phyloP scores from a whole-genome alignment of 148 eudicot genomes.

The Beta vulgaris region DNA sequence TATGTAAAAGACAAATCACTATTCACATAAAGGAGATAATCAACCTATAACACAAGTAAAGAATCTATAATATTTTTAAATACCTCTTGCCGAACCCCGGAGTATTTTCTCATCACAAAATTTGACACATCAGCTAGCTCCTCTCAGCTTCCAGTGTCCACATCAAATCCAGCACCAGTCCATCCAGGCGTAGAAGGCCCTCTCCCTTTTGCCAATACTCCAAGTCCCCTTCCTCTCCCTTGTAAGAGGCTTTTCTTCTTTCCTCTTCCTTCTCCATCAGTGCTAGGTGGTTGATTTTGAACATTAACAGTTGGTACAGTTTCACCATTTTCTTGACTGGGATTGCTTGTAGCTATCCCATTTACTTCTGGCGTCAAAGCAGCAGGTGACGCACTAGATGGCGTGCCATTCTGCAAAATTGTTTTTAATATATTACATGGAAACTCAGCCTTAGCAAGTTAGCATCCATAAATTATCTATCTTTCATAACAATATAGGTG shows the following conservation, averaged over 20 bases:
- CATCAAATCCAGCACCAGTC: slow-evolving; percentile 96
- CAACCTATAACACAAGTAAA: slow-evolving; percentile 19
- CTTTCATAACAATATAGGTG: neutral
- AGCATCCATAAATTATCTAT: neutral
- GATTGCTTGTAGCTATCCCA: neutral
- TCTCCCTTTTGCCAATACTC: slow-evolving; percentile 76
- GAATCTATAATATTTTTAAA: neutral
- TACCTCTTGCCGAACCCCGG: slow-evolving; percentile 11
- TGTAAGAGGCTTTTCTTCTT: slow-evolving; percentile 62
- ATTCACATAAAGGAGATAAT: slow-evolving; percentile 23
- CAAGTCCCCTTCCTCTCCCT: slow-evolving; percentile 75
- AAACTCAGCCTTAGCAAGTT: neutral
- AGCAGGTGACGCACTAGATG: slow-evolving; percentile 33
- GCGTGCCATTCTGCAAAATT: slow-evolving; percentile 26
- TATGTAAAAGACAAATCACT: slow-evolving; percentile 12
- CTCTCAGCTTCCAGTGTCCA: slow-evolving; percentile 58
- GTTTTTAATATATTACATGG: slow-evolving; percentile 12
- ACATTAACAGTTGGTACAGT: slow-evolving; percentile 25
- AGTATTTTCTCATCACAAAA: slow-evolving; percentile 10
- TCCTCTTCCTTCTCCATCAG: slow-evolving; percentile 62
- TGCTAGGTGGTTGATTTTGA: slow-evolving; percentile 38
- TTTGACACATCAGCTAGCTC: neutral
- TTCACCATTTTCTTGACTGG: slow-evolving; percentile 36
- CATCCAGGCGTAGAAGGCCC: slow-evolving; percentile 64
- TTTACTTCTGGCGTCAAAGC: slow-evolving; percentile 32